Percentiles rank a stretch among this genome's conserved stretches.
Evolutionary conservation across 2,329 filamentous ascomycete genomes (phyloP).

Genomic region (Alternaria postmessia): DNA sequence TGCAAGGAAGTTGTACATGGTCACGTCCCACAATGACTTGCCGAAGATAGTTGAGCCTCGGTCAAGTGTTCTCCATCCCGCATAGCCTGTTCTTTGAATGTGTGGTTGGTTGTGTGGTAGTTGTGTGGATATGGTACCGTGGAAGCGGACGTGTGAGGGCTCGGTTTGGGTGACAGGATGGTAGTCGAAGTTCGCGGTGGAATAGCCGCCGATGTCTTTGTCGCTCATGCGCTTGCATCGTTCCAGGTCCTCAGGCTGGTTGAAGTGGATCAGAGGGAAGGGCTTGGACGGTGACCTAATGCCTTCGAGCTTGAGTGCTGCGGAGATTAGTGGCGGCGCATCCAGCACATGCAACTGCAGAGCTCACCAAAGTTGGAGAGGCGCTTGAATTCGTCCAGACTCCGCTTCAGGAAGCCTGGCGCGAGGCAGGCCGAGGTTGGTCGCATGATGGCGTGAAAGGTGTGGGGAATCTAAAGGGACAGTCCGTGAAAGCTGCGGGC

Average conservation of each 20-base stretch:
- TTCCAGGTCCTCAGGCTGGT: slow-evolving; percentile 54
- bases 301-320: slow-evolving; percentile 74
- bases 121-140: slow-evolving; percentile 86
- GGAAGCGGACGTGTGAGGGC: slow-evolving; percentile 78
- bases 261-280: slow-evolving; percentile 71
- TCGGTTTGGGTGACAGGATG: slow-evolving; percentile 57
- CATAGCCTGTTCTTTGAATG: slow-evolving; percentile 82
- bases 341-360: slow-evolving; percentile 37
- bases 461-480: neutral
- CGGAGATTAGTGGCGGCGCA: slow-evolving; percentile 34
- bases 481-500: slow-evolving; percentile 1
- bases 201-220: slow-evolving; percentile 84
- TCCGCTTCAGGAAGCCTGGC: slow-evolving; percentile 65
- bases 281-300: slow-evolving; percentile 71
- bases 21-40: slow-evolving; percentile 84
- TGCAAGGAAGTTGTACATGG: slow-evolving; percentile 86
- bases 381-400: slow-evolving; percentile 66
- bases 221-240: slow-evolving; percentile 83
- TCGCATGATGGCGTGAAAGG: slow-evolving; percentile 41
- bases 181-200: slow-evolving; percentile 75
- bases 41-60: slow-evolving; percentile 83
- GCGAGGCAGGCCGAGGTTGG: slow-evolving; percentile 47
- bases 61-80: slow-evolving; percentile 87
- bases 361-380: slow-evolving; percentile 62
- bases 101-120: slow-evolving; percentile 78